Evolutionary conservation across 192 early-diverging fungal genomes (phyloP), one percentile per base, ranked within the genome.

Genomic region (Coemansia sp.): DNA sequence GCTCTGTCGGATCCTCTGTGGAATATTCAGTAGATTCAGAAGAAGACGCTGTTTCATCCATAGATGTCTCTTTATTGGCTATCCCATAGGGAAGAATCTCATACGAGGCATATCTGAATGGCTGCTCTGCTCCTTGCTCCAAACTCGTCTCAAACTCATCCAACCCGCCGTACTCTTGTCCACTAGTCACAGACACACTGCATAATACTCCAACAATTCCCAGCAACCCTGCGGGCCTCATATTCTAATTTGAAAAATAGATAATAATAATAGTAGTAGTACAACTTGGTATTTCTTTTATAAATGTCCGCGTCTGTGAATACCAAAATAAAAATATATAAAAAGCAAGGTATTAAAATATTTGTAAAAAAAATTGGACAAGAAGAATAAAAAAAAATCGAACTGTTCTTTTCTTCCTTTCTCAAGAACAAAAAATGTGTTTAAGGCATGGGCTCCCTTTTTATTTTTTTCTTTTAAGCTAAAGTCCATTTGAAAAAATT

Each of bases 41-140:
- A 19, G 44, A 46, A 31, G 35, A 38, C 0, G 35, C 11, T 5
- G 48, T 8, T n/a, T 60, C 45, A 10, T 19, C n/a, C 21, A 30
- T 35, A 0, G 58, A 60, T 16, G 58, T 60, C n/a, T 47, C 58
- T 23, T 60, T 60, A 6, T 32, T 31, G 1, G 58, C 58, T 16
- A 60, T 45, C 12, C 42, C 55, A n/a, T 28, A 25, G 11, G 55
- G 43, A n/a, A 30, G 12, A 8, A 28, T 25, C 19, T 43, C 54
- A 24, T 56, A 38, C 6, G 42, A 27, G n/a, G 11, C 35, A 38
- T 38, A 38, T 38, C 35, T 2, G n/a, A 38, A 38, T 38, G 35
- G 35, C 35, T 38, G 35, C 12, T 38, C 14, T 0, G 3, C 11
- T 2, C 6, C 32, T 16, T 49, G 22, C 1, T 14, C 6, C 27